phyloP scores from a whole-genome alignment of 257 asterid genomes.

The Paraleonurus japonicus region DNA sequence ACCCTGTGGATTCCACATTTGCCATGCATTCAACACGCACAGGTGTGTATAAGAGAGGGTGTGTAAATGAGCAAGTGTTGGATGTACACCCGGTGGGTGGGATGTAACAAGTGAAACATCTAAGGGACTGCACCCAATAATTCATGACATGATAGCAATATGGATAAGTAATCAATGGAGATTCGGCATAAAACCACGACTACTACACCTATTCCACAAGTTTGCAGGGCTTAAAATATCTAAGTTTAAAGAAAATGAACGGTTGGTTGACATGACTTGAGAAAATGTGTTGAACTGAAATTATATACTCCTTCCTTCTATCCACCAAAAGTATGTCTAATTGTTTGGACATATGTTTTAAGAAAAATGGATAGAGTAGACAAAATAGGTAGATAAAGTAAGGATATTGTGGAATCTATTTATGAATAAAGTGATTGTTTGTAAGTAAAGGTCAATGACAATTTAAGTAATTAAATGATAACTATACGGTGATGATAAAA shows the following conservation, averaged over 20 bases:
- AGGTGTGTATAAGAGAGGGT: neutral
- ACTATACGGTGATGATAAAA: too few relatives aligned
- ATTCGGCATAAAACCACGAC: neutral
- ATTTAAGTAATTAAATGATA: too few relatives aligned
- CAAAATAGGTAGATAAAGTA: too few relatives aligned
- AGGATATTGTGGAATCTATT: too few relatives aligned
- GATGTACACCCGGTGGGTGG: neutral
- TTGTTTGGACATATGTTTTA: too few relatives aligned
- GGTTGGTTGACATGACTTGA: neutral
- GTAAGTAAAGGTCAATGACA: too few relatives aligned
- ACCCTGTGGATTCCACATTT: neutral
- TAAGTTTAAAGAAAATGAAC: neutral
- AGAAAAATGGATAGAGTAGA: too few relatives aligned
- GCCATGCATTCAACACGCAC: neutral
- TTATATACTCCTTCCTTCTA: too few relatives aligned
- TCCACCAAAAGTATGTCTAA: too few relatives aligned
- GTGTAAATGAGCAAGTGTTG: neutral
- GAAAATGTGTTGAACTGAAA: neutral
- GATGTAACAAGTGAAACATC: neutral
- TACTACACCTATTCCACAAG: neutral
- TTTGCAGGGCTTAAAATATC: neutral
- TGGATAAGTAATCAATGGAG: neutral
- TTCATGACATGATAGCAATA: constrained; percentile 16
- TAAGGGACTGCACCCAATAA: neutral
- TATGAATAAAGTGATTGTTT: too few relatives aligned